Evolutionary conservation across 106 monocot species (phyloP).

Genomic region (Dendrobium catenatum): DNA sequence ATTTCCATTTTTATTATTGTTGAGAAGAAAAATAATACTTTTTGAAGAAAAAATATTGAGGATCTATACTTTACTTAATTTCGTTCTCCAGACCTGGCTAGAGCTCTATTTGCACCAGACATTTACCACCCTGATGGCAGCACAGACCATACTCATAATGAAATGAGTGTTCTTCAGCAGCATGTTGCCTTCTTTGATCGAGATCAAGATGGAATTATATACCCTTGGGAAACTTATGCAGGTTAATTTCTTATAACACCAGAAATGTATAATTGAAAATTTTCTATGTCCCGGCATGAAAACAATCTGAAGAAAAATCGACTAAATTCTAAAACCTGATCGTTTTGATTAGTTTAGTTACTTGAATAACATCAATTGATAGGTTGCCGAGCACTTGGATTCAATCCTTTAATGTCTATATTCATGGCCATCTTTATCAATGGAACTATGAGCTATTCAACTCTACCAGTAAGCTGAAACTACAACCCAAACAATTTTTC

Average conservation of each 20-base stretch:
- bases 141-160: slow-evolving; percentile 19
- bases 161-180: slow-evolving; percentile 61
- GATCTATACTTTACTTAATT: background rate
- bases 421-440: slow-evolving; percentile 48
- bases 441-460: slow-evolving; percentile 47
- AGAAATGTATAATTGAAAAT: background rate
- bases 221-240: slow-evolving; percentile 84
- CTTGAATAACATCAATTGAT: background rate
- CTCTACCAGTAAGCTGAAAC: slow-evolving; percentile 50
- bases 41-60: too few relatives aligned
- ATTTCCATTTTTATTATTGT: too few relatives aligned
- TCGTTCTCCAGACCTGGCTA: slow-evolving; percentile 9
- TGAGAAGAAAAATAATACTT: too few relatives aligned
- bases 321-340: background rate
- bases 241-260: slow-evolving; percentile 18
- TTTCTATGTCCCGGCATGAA: background rate
- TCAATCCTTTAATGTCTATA: slow-evolving; percentile 60
- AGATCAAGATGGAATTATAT: slow-evolving; percentile 67
- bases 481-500: background rate
- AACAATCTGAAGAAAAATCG: background rate
- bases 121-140: slow-evolving; percentile 51
- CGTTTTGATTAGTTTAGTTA: background rate
- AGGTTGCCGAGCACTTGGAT: slow-evolving; percentile 70
- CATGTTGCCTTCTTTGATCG: slow-evolving; percentile 81
- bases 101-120: slow-evolving; percentile 58